Evolutionary conservation across 352 stramenopile genomes (phyloP).

Genomic region (Pythium volutum): DNA sequence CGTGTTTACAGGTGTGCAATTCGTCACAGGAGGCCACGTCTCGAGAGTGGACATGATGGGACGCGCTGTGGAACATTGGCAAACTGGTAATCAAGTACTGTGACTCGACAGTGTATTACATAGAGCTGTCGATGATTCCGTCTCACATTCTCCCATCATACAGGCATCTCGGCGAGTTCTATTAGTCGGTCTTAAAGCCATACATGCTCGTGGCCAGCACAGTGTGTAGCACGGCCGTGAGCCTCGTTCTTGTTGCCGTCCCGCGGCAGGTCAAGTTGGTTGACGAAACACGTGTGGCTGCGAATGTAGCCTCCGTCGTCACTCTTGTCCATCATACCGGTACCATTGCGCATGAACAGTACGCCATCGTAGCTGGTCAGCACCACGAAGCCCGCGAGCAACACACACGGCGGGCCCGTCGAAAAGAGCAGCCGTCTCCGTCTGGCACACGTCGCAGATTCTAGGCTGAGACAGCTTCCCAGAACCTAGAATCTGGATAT

Average conservation of each 20-base stretch:
- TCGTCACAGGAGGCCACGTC: too few relatives aligned
- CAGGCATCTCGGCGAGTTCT: conserved; percentile 15
- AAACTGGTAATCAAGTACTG: too few relatives aligned
- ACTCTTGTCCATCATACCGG: conserved; percentile 31
- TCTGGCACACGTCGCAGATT: conserved; percentile 21
- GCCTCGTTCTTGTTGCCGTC: conserved; percentile 85
- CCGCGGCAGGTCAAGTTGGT: conserved; percentile 91
- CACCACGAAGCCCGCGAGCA: conserved; percentile 61
- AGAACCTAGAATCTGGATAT: conserved; percentile 2
- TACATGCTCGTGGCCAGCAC: conserved; percentile 49
- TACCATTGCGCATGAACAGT: conserved; percentile 74
- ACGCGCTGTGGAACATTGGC: too few relatives aligned
- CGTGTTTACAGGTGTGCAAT: too few relatives aligned
- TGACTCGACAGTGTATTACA: too few relatives aligned
- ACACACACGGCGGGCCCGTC: conserved; percentile 75
- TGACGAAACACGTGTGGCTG: conserved; percentile 64
- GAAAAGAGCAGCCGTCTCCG: conserved; percentile 74
- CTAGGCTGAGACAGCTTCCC: neutral
- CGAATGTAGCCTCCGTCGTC: conserved; percentile 37
- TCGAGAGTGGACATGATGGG: too few relatives aligned
- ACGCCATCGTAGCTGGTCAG: conserved; percentile 82
- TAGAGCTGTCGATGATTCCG: too few relatives aligned
- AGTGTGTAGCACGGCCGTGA: conserved; percentile 43
- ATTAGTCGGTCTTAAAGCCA: conserved; percentile 52
- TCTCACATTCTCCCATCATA: too few relatives aligned